Conservation (phyloP, 164 flowering plant species). For the Vitis vinifera region DNA sequence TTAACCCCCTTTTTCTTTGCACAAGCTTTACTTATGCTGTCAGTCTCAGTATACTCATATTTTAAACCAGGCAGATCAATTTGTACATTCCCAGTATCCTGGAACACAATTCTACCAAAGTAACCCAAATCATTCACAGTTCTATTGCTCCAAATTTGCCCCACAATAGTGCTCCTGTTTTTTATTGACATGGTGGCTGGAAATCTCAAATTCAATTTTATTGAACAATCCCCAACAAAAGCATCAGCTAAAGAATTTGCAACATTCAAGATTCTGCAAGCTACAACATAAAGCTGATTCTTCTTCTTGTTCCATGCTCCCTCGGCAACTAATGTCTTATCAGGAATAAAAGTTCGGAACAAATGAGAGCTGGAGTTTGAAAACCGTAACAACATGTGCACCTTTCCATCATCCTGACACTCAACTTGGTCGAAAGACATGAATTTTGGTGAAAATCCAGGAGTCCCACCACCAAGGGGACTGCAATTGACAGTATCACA, state of each 20-base stretch:
- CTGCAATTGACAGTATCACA: slow-evolving; percentile 33
- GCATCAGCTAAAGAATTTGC: slow-evolving; percentile 21
- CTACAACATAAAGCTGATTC: slow-evolving; percentile 28
- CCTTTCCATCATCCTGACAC: slow-evolving; percentile 18
- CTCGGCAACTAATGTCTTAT: slow-evolving; percentile 30
- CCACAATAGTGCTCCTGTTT: slow-evolving; percentile 22
- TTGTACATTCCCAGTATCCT: not conserved
- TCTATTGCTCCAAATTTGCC: slow-evolving; percentile 37
- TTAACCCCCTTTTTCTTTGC: slow-evolving; percentile 6
- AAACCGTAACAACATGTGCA: slow-evolving; percentile 29
- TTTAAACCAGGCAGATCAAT: slow-evolving; percentile 11
- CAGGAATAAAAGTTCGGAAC: slow-evolving; percentile 22
- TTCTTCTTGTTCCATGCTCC: slow-evolving; percentile 40
- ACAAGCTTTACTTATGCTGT: slow-evolving; percentile 20
- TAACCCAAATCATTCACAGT: slow-evolving; percentile 20
- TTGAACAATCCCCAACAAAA: slow-evolving; percentile 38
- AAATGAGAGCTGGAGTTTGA: slow-evolving; percentile 1
- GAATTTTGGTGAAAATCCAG: slow-evolving; percentile 12
- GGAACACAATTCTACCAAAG: slow-evolving; percentile 25
- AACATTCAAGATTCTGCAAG: slow-evolving; percentile 31
- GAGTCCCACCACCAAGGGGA: slow-evolving; percentile 27
- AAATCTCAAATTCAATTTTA: slow-evolving; percentile 28
- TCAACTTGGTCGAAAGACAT: slow-evolving; percentile 11
- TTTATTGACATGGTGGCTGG: slow-evolving; percentile 22
- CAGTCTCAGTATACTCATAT: slow-evolving; percentile 31